Evolutionary conservation across 2,329 filamentous ascomycete genomes (phyloP), one percentile per base, ranked within the genome.

Genomic region (Fusarium clavum): DNA sequence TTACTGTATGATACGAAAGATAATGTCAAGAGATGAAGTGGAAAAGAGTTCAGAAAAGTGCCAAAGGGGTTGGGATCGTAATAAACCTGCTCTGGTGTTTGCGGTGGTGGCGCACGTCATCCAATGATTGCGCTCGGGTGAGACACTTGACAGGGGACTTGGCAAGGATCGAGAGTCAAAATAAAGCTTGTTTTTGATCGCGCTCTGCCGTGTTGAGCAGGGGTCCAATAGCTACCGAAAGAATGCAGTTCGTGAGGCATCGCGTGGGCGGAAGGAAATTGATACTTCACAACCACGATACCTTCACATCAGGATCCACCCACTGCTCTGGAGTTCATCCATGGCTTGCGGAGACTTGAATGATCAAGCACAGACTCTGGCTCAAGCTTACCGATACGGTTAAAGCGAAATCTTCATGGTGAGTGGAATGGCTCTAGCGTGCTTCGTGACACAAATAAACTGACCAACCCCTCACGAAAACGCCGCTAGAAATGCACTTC

Each of bases 121-220:
- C 68, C 64, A 70, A 64, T 70, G 13, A 48, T 18, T 13, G 10
- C 6, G n/a, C 8, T 4, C 12, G 11, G 13, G 44, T 68, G 67
- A 71, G 67, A 69, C 58, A 53, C 25, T 65, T 57, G 59, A 65
- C 68, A 65, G 53, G 68, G 67, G 54, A 24, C 22, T 18, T 14
- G n/a, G 63, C 64, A 54, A 54, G 56, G 51, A 57, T 71, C n/a
- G 20, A 25, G 57, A 71, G 63, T 61, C 46, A 57, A 71, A 70
- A 45, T 45, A 67, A 71, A 70, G 68, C 67, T 69, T 55, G 67
- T 57, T 69, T 65, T 51, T 22, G 27, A 18, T 27, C 18, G 24
- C 18, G 32, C 14, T 44, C 30, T 8, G 32, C 22, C 34, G 34
- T 48, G n/a, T n/a, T 30, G 32, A 34, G n/a, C 62, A 67, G 55